phyloP scores from a whole-genome alignment of 129 eudicot genomes.

The Pseudognaphalium luteoalbum region DNA sequence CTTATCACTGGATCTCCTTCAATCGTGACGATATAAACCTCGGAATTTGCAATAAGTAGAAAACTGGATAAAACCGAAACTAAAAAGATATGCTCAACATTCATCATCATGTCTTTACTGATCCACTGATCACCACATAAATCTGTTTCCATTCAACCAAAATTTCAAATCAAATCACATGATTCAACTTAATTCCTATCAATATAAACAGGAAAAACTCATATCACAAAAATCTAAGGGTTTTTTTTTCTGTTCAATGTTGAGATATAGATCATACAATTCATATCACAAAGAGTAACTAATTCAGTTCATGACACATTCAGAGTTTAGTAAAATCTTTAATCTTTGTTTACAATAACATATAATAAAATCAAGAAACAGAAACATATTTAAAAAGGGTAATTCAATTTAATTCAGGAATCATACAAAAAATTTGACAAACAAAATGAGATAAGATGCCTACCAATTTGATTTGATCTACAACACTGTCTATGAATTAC shows the following conservation, averaged over 20 bases:
- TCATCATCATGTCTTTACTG: constrained; percentile 51
- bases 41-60: constrained; percentile 45
- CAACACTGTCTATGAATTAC: constrained; percentile 19
- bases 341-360: constrained; percentile 17
- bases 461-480: constrained; percentile 31
- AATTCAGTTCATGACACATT: background rate
- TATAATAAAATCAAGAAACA: constrained; percentile 2
- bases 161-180: constrained; percentile 16
- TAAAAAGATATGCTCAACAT: constrained; percentile 30
- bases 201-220: background rate
- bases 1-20: constrained; percentile 96
- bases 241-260: background rate
- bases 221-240: background rate
- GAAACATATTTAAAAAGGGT: background rate
- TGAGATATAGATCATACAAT: background rate
- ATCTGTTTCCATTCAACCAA: constrained; percentile 32
- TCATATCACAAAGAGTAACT: background rate
- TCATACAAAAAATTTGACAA: background rate
- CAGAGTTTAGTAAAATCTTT: background rate
- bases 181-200: background rate
- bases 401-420: constrained; percentile 11
- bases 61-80: constrained; percentile 42
- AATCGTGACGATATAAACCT: constrained; percentile 69
- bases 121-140: constrained; percentile 31
- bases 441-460: constrained; percentile 7